Evolutionary conservation across 495 filamentous ascomycete species (phyloP), one percentile per base, ranked within the genome.

Genomic region (Penicillium odoratum): DNA sequence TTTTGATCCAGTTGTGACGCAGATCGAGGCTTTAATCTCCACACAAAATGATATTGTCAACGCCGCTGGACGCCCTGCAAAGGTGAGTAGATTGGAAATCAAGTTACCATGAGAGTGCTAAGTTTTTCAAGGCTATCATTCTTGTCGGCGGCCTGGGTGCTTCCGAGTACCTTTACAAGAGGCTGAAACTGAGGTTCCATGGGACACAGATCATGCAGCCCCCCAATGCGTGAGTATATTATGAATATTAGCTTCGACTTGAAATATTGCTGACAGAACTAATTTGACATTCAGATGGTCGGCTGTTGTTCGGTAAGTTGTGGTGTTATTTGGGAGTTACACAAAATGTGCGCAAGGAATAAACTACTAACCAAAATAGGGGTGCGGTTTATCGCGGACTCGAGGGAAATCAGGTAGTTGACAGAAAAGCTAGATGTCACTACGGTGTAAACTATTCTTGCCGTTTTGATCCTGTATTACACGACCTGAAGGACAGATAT

Each of bases 91-190:
- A 4, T 3, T 36, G 33, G 33, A 36, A 13, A 3, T n/a, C 2
- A 13, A 4, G 0, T n/a, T 36, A 10, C 4, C n/a, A 11, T 0
- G 5, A 55, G 13, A 31, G 79, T 15, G 2, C 45, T 47, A 29
- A 47, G 3, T n/a, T 30, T 1, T 29, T 16, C 3, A 18, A 48
- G 60, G 80, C 83, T 3, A 84, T 90, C 33, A 72, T 90, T n/a
- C 78, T 90, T 0, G 88, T 90, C 15, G 87, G 88, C 4, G 88
- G 88, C 0, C 87, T 90, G 56, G 88, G 88, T n/a, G 77, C 81
- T 38, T 87, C 81, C 21, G 82, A 81, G 59, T 90, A 88, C 66
- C 77, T 90, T 49, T 83, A 81, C 57, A 78, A 79, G 59, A 74
- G 82, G 0, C 67, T 91, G 49, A 72, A 78, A 52, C 62, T 66